Evolutionary conservation across 2,329 filamentous ascomycete genomes (phyloP).

Genomic region (Penicillium fuscoglaucum): DNA sequence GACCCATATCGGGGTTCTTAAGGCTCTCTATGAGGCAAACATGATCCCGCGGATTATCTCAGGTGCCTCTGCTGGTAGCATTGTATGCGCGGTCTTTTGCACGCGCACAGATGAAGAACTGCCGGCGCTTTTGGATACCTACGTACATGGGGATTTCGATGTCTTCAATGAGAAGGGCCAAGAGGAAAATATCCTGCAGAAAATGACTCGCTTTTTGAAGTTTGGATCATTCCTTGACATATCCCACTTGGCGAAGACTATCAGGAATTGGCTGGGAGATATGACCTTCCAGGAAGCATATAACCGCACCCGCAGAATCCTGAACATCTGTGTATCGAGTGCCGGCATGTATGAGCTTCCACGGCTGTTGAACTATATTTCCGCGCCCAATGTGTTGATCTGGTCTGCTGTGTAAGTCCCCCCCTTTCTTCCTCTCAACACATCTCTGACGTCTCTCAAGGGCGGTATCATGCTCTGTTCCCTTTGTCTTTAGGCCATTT

Average conservation of each 20-base stretch:
- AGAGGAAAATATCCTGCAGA: conserved; percentile 64
- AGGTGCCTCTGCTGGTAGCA: conserved; percentile 82
- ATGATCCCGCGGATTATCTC: conserved; percentile 84
- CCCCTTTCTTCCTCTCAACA: too few species aligned
- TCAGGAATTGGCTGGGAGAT: conserved; percentile 78
- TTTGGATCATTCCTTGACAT: conserved; percentile 84
- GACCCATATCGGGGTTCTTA: conserved; percentile 86
- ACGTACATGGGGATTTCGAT: conserved; percentile 75
- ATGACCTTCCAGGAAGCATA: conserved; percentile 96
- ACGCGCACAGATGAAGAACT: conserved; percentile 77
- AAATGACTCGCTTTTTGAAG: conserved; percentile 73
- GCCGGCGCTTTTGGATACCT: conserved; percentile 65
- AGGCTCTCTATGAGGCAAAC: conserved; percentile 71
- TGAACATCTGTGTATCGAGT: conserved; percentile 92
- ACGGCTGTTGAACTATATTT: conserved; percentile 85
- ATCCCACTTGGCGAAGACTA: conserved; percentile 74
- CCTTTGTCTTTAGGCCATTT: conserved; percentile 77
- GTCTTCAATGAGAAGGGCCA: conserved; percentile 70
- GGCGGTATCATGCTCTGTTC: conserved; percentile 91
- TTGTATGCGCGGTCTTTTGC: conserved; percentile 79
- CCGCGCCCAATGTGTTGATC: conserved; percentile 89
- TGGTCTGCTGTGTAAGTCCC: conserved; percentile 78
- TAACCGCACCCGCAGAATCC: conserved; percentile 85
- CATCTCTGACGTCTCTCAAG: conserved; percentile 33
- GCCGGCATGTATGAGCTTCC: conserved; percentile 85